Conservation (phyloP, 805 yeast species). For the Saccharomyces eubayanus region DNA sequence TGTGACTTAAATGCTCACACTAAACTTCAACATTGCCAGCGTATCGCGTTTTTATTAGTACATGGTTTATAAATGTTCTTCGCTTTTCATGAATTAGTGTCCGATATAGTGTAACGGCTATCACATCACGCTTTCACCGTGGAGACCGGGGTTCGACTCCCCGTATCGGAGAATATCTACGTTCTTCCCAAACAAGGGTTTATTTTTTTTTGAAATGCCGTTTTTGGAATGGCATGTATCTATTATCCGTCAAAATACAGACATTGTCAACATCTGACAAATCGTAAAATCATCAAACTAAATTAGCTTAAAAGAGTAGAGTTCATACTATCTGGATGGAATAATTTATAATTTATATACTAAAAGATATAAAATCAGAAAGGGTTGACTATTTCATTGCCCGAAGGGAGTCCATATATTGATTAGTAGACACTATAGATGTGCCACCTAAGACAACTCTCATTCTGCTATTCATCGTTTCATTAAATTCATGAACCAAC, state of each 20-base stretch:
- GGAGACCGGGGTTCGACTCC: conserved; percentile 30
- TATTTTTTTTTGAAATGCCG: conserved; percentile 5
- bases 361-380: not conserved
- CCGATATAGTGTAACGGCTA: conserved; percentile 30
- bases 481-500: conserved; percentile 62
- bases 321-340: not conserved
- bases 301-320: no score
- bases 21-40: no score
- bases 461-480: conserved; percentile 35
- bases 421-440: conserved; percentile 40
- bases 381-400: not conserved
- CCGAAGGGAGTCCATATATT: conserved; percentile 29
- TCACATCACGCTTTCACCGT: conserved; percentile 29
- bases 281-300: no score
- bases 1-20: no score
- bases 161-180: conserved; percentile 24
- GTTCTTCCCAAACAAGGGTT: not conserved
- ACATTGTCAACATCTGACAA: no score
- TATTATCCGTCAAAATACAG: no score
- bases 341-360: not conserved
- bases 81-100: not conserved
- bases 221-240: not conserved
- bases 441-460: conserved; percentile 80
- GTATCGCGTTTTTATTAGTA: no score
- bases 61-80: not conserved